phyloP scores from a whole-genome alignment of 176 grass and related monocot genomes.

The Lolium perenne region DNA sequence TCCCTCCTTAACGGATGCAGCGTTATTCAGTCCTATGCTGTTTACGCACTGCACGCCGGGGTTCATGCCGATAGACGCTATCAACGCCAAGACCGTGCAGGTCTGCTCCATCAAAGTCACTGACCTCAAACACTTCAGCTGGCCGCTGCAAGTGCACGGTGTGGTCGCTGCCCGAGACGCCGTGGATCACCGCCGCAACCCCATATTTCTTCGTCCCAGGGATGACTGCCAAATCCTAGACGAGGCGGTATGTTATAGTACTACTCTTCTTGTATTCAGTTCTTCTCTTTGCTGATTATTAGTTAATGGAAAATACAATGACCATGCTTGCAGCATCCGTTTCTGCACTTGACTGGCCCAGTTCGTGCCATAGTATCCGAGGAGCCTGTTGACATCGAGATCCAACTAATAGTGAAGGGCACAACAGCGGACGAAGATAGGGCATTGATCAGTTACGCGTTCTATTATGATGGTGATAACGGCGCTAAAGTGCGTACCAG shows the following conservation, averaged over 20 bases:
- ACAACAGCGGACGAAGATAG: neutral
- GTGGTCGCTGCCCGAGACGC: neutral
- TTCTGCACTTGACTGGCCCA: constrained; percentile 4
- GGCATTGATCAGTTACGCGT: neutral
- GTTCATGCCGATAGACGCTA: neutral
- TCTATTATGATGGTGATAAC: neutral
- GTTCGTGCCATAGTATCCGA: neutral
- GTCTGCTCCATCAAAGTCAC: neutral
- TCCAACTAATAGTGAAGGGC: neutral
- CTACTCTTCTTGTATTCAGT: neutral
- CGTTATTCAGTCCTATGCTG: neutral
- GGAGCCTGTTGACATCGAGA: neutral
- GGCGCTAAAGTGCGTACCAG: neutral
- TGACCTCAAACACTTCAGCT: neutral
- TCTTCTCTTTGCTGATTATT: neutral
- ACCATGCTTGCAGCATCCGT: neutral
- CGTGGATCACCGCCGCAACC: neutral
- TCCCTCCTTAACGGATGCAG: neutral
- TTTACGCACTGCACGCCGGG: constrained; percentile 7
- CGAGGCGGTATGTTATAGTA: neutral
- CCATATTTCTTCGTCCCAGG: neutral
- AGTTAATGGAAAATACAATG: constrained; percentile 1
- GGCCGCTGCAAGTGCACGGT: neutral
- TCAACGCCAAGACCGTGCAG: neutral
- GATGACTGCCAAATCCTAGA: neutral